Evolutionary conservation across 805 yeast species (phyloP).

Genomic region (Cyberlindnera misumaiensis): DNA sequence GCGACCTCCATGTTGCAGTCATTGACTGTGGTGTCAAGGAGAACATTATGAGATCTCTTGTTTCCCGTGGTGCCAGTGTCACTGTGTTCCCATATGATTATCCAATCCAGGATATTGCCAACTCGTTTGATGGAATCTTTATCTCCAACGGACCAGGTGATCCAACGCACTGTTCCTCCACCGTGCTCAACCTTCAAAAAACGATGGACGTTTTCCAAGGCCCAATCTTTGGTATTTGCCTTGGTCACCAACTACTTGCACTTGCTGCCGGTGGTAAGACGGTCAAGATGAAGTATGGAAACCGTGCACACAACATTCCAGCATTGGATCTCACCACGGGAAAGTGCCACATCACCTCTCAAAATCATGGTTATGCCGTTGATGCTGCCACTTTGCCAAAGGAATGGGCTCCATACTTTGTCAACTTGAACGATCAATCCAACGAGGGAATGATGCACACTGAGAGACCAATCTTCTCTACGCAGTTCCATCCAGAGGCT

Average conservation of each 20-base stretch:
- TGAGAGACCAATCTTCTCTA: constrained; percentile 83
- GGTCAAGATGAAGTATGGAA: constrained; percentile 90
- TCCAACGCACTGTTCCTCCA: constrained; percentile 82
- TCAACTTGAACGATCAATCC: constrained; percentile 90
- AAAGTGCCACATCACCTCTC: constrained; percentile 95
- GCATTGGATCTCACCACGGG: constrained; percentile 87
- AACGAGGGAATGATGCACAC: constrained; percentile 97
- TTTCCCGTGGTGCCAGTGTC: constrained; percentile 89
- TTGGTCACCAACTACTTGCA: constrained; percentile 95
- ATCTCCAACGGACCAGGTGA: constrained; percentile 97
- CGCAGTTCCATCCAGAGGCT: constrained; percentile 99
- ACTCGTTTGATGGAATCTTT: constrained; percentile 90
- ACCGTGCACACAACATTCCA: constrained; percentile 98
- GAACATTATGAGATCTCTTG: constrained; percentile 90
- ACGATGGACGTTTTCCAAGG: constrained; percentile 61
- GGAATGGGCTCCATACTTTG: constrained; percentile 81
- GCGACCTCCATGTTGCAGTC: constrained; percentile 77
- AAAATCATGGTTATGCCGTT: constrained; percentile 98
- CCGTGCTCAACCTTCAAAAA: constrained; percentile 66
- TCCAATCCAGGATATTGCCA: constrained; percentile 85
- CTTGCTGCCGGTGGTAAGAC: constrained; percentile 94
- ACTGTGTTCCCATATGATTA: constrained; percentile 96
- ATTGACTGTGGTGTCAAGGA: constrained; percentile 98
- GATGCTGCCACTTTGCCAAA: constrained; percentile 68
- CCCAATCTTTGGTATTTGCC: constrained; percentile 95